phyloP scores from a whole-genome alignment of 2,329 filamentous ascomycete genomes.

The Parafenestella ontariensis region DNA sequence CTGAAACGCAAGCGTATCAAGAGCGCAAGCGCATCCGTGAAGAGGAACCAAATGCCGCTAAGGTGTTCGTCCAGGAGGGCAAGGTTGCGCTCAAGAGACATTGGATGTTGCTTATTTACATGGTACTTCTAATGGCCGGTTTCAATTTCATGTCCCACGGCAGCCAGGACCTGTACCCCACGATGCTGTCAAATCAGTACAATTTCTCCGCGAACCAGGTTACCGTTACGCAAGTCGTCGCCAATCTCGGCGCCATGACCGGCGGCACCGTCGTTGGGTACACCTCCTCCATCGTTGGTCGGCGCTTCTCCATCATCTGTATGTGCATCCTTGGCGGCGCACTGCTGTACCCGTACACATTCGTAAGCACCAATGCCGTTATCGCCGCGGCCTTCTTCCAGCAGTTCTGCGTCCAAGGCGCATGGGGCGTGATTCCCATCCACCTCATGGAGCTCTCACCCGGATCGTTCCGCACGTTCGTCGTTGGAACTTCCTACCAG shows the following conservation, averaged over 20 bases:
- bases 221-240: slow-evolving; percentile 59
- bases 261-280: slow-evolving; percentile 58
- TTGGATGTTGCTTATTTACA: slow-evolving; percentile 80
- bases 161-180: slow-evolving; percentile 70
- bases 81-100: slow-evolving; percentile 79
- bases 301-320: slow-evolving; percentile 57
- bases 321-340: slow-evolving; percentile 71
- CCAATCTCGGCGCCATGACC: slow-evolving; percentile 58
- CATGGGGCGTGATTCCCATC: slow-evolving; percentile 61
- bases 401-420: slow-evolving; percentile 57
- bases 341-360: slow-evolving; percentile 83
- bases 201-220: slow-evolving; percentile 58
- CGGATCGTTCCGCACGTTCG: slow-evolving; percentile 74
- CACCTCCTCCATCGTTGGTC: slow-evolving; percentile 54
- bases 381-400: slow-evolving; percentile 86
- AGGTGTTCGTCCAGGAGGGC: slow-evolving; percentile 76
- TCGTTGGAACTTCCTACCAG: slow-evolving; percentile 77
- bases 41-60: slow-evolving; percentile 64
- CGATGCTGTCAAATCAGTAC: slow-evolving; percentile 66
- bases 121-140: slow-evolving; percentile 86
- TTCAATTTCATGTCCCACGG: slow-evolving; percentile 94
- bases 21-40: slow-evolving; percentile 70
- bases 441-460: slow-evolving; percentile 80
- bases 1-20: slow-evolving; percentile 77
- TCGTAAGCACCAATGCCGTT: slow-evolving; percentile 66